Base-by-base conservation (phyloP, 345 rosid species). In the Eucalyptus tenuipes region DNA sequence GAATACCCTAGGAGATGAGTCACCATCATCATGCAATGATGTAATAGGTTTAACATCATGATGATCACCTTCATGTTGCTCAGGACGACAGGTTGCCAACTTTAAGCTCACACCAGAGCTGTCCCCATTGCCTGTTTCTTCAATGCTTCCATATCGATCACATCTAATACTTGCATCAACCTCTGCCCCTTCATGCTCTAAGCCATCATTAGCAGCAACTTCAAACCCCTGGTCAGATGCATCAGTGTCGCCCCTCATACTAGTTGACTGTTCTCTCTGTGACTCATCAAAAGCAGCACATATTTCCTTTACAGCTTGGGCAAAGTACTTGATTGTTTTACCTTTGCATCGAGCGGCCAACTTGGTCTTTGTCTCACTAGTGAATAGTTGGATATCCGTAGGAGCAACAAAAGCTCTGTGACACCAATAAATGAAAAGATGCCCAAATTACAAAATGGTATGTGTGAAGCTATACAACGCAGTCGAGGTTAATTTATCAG, bases 321-420 rank as follows among this genome's bases (percentile, higher is more conserved):
- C 90, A 92, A 97, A 98, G 92, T 88, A 88, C 92, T 94, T 98
- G 71, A 89, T 93, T 75, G 95, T 91, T 94, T 95, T 97, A 89
- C 95, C 95, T 91, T 95, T 94, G 90, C 96, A 95, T 88, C 94
- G 92, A 88, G 93, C 92, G 29, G 90, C 88, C 89, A 98, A 89
- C 89, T 94, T 95, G 87, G 85, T 93, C 96, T 95, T 97, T 24
- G 96, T 75, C 90, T 98, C 99, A 92, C 89, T 93, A 88, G 95
- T 97, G 90, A 98, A 97, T 42, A 91, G 93, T 92, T 96, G 97
- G 87, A 97, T 96, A 93, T 98, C 97, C 86, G 91, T 92, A 42
- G 98, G 95, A 14, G 96, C 92, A 92, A 98, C 96, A 93, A 95
- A 98, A 90, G 93, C 99, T 90, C 99, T 98, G 98, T 91, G 88